Conservation (phyloP, 345 rosid species). For the Balakata baccata region DNA sequence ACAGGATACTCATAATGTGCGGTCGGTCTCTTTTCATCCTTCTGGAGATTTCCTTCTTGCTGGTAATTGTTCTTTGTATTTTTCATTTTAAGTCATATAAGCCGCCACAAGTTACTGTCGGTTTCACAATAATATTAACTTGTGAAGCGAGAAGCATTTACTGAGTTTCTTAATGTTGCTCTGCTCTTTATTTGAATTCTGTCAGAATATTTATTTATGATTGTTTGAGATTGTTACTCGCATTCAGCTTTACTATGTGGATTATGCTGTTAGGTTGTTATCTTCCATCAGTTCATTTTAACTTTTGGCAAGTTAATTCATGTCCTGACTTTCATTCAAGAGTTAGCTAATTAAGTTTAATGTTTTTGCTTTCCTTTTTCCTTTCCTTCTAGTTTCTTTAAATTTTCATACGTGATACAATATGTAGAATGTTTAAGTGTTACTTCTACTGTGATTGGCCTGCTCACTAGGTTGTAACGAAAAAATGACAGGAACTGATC, state of each 20-base stretch:
- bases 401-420: neutral
- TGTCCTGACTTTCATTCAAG: neutral
- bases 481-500: slow-evolving; percentile 67
- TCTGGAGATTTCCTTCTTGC: slow-evolving; percentile 78
- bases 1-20: slow-evolving; percentile 81
- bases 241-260: neutral
- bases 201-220: neutral
- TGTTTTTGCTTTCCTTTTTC: neutral
- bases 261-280: neutral
- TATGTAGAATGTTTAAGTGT: neutral
- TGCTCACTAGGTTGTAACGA: slow-evolving; percentile 19
- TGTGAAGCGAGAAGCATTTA: too few species aligned
- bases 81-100: neutral
- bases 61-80: slow-evolving; percentile 37
- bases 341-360: neutral
- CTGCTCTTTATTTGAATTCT: neutral
- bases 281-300: neutral
- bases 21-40: slow-evolving; percentile 81
- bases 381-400: neutral
- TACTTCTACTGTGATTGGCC: neutral
- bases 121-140: neutral
- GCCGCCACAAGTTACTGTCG: neutral
- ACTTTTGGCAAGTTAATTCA: neutral
- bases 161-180: neutral
- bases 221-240: neutral